Percentiles rank a stretch among this genome's conserved stretches.
Conservation (phyloP, 352 stramenopile genomes). For the Phytopythium mirpurense region DNA sequence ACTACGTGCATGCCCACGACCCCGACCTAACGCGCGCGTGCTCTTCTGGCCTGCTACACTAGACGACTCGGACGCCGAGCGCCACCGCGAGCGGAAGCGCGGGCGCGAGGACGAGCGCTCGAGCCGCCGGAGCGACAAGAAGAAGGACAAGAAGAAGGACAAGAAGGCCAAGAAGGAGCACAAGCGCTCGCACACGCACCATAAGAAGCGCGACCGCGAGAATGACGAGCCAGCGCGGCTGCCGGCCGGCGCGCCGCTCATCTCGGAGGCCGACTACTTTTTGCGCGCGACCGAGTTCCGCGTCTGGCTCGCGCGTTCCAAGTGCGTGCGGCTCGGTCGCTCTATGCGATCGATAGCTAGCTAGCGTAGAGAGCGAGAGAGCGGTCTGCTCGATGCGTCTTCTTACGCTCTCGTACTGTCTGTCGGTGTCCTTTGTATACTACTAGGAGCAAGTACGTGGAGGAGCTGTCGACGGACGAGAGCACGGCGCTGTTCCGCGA, state of each 20-base stretch:
- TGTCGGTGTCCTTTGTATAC: not conserved
- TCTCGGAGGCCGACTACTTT: constrained; percentile 69
- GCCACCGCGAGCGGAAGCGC: not conserved
- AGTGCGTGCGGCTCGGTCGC: constrained; percentile 30
- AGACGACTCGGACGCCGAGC: not conserved
- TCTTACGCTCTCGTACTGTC: no score
- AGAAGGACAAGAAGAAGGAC: constrained; percentile 13
- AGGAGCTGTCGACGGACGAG: constrained; percentile 63
- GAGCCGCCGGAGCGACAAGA: constrained; percentile 2
- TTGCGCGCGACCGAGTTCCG: constrained; percentile 60
- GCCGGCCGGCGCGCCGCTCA: constrained; percentile 17
- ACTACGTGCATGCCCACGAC: not conserved
- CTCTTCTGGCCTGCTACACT: not conserved
- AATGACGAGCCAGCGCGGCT: constrained; percentile 9
- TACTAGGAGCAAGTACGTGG: constrained; percentile 52
- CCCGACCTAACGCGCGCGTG: not conserved
- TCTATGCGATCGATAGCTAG: no score
- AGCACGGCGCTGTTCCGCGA: constrained; percentile 40
- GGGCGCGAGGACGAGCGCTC: not conserved
- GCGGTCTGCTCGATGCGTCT: no score
- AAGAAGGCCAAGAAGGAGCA: constrained; percentile 23
- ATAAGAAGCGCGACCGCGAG: constrained; percentile 12
- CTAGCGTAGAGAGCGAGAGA: no score
- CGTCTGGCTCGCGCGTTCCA: constrained; percentile 59
- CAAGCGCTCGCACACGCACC: constrained; percentile 4